Evolutionary conservation across 768 basidiomycete genomes (phyloP), one percentile per base, ranked within the genome.

Genomic region (Astraeus odoratus): DNA sequence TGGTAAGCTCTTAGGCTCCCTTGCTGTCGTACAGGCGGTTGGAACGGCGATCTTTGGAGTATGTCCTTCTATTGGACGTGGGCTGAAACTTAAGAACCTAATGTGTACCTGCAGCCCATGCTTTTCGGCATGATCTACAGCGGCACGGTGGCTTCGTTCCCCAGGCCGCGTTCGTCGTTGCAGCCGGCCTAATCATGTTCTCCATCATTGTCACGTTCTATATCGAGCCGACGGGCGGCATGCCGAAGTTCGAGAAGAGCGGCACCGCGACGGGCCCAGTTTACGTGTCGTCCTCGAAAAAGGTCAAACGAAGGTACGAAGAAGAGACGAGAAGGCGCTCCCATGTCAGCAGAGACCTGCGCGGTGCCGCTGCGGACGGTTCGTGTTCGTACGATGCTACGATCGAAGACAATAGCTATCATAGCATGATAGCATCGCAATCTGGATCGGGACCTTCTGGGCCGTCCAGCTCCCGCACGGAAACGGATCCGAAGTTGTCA

Each of bases 81-180:
- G 15, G 20, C 15, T n/a, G 8, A n/a, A 5, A 10, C 34, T 35
- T 34, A 37, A n/a, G n/a, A n/a, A n/a, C n/a, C 34, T 42, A 23
- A 37, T 24, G 30, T 35, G 25, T 22, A 13, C 30, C 54, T 67
- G 39, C 71, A 87, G 86, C 86, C 86, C 5, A 65, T 77, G 33
- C 52, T 88, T 5, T 89, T 84, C 56, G 84, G 81, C 5, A 40
- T 78, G 36, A 73, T 83, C 18, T 90, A 86, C 60, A 73, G 77
- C 43, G 61, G 60, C 27, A 84, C 80, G 3, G 83, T 87, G 25
- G 77, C 72, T 0, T 67, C 63, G 16, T 83, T 72, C 56, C 86
- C 86, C 0, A 77, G 63, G 75, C 81, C 1, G 79, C 88, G 53
- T 89, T 88, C 52, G 71, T 63, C 13, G 63, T 77, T 10, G 83